phyloP scores from a whole-genome alignment of 306 rosid species.

The Biancaea sappan region DNA sequence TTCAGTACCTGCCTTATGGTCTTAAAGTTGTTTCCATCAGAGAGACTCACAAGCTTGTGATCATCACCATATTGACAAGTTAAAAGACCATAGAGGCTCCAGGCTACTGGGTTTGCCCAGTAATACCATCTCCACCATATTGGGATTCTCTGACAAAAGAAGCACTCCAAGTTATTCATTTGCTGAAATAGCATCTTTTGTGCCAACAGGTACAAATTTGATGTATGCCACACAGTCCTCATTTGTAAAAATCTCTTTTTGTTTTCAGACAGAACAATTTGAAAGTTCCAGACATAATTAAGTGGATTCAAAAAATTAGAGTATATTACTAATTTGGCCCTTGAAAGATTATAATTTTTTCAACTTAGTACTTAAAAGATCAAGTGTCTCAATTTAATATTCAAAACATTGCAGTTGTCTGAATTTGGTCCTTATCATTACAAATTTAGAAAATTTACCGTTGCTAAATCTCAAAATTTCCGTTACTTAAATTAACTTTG shows the following conservation, averaged over 20 bases:
- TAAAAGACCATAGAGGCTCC: conserved; percentile 89
- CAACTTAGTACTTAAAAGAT: no score
- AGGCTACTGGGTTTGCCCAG: conserved; percentile 92
- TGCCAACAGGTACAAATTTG: not conserved
- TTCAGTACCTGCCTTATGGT: conserved; percentile 53
- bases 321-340: no score
- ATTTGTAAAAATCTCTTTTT: not conserved
- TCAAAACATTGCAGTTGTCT: no score
- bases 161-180: not conserved
- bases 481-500: no score
- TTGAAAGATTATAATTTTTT: no score
- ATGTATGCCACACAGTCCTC: not conserved
- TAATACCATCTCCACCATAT: conserved; percentile 99
- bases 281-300: not conserved
- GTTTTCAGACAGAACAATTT: not conserved
- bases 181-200: not conserved
- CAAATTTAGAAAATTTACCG: no score
- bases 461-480: no score
- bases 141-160: conserved; percentile 77
- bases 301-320: not conserved
- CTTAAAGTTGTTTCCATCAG: conserved; percentile 51
- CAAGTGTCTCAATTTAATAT: no score
- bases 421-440: no score
- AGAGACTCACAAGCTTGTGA: conserved; percentile 52
- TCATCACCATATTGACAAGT: conserved; percentile 85